These are phyloP conservation scores for Gonium pectorale DNA, from an alignment of 139 green algal genomes.

Conservation along the genomic window DNA sequence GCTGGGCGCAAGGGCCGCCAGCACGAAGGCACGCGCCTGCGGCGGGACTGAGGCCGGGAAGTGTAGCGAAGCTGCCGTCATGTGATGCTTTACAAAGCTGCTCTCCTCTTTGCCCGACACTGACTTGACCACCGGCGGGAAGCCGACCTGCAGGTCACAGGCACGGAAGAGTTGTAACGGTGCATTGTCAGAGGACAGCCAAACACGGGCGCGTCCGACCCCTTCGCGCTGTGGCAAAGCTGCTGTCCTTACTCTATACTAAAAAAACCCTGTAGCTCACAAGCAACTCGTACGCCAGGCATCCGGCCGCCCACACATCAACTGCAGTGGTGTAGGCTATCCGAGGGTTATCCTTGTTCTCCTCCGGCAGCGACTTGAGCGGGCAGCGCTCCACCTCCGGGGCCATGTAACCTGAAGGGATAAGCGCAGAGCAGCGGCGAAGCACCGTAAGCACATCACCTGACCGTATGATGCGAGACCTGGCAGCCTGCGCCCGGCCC, in stretches of 20 bases:
- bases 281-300: constrained; percentile 28
- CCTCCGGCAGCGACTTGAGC: constrained; percentile 45
- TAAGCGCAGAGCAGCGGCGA: no score
- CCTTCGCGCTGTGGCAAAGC: no score
- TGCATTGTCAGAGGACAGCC: no score
- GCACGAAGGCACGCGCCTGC: constrained; percentile 1
- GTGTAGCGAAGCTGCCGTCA: constrained; percentile 1
- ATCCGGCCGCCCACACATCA: constrained; percentile 28
- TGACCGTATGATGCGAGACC: no score
- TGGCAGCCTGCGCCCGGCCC: no score
- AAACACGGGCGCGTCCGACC: no score
- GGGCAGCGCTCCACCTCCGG: constrained; percentile 60
- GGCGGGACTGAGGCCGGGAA: constrained; percentile 13
- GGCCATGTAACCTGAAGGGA: constrained; percentile 44
- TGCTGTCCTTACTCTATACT: no score
- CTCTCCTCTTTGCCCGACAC: not conserved
- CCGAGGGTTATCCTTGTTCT: constrained; percentile 51
- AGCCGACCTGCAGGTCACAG: no score
- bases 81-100: not conserved
- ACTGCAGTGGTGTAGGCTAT: constrained; percentile 32
- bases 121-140: constrained; percentile 17
- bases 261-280: no score
- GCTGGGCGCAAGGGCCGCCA: not conserved
- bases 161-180: no score
- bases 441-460: no score